Conservation (phyloP, 352 stramenopile genomes). For the Pelagophyceae sp. region DNA sequence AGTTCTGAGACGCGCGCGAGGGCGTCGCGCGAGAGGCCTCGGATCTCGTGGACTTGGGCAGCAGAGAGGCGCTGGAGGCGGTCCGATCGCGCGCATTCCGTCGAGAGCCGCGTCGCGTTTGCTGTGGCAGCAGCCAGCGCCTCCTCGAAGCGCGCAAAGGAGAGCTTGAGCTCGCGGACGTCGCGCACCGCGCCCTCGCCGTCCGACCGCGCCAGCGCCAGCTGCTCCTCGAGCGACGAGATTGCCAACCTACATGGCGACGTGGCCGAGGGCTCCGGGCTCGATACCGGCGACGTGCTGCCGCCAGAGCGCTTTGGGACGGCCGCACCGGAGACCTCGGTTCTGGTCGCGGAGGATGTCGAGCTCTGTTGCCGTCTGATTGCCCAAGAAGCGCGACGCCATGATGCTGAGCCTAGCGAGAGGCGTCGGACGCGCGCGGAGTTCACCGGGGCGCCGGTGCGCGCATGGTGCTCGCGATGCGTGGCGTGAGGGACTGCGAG, state of each 20-base stretch:
- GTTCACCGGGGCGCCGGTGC: too few relatives aligned
- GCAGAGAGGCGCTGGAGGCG: background rate
- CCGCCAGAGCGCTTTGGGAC: too few relatives aligned
- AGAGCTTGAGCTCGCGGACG: background rate
- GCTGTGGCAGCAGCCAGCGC: background rate
- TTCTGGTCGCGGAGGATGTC: background rate
- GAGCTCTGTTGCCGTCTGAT: too few relatives aligned
- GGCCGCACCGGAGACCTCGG: background rate
- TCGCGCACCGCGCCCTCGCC: background rate
- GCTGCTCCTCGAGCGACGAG: background rate
- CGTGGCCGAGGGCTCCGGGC: too few relatives aligned
- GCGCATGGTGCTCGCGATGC: too few relatives aligned
- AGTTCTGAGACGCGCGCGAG: background rate
- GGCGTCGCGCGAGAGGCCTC: background rate
- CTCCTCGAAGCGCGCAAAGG: background rate
- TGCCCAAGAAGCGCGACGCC: too few relatives aligned
- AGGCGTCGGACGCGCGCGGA: too few relatives aligned
- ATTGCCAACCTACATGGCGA: background rate
- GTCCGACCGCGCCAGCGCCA: background rate
- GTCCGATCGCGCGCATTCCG: background rate
- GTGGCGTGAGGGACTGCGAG: too few relatives aligned
- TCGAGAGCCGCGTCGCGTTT: too few relatives aligned
- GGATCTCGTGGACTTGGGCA: background rate
- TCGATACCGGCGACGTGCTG: too few relatives aligned
- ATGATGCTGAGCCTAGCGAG: too few relatives aligned